Conservation (phyloP, 2,329 filamentous ascomycete genomes). For the Alternaria sp. region DNA sequence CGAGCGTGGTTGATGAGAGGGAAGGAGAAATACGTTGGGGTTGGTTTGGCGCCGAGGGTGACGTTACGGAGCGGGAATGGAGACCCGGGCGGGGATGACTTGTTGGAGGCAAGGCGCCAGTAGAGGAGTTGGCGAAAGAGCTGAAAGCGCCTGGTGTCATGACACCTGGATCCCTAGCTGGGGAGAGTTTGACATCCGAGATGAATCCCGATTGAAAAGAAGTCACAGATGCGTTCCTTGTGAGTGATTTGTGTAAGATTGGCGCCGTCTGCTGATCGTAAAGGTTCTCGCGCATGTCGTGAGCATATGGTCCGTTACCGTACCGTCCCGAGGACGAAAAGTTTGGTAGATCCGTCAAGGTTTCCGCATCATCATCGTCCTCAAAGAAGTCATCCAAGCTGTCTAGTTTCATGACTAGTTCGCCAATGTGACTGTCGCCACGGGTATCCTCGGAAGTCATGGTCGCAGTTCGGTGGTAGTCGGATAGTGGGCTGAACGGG, state of each 20-base stretch:
- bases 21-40: conserved; percentile 57
- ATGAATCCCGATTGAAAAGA: conserved; percentile 87
- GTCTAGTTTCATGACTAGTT: conserved; percentile 73
- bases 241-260: conserved; percentile 83
- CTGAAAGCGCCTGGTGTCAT: conserved; percentile 68
- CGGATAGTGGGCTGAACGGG: conserved; percentile 73
- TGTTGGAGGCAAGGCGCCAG: conserved; percentile 29
- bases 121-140: conserved; percentile 41
- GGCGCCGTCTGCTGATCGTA: conserved; percentile 95
- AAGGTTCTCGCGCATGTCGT: conserved; percentile 70
- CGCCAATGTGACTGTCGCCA: conserved; percentile 77
- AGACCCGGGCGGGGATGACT: conserved; percentile 67
- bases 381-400: conserved; percentile 66
- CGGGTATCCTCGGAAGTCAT: conserved; percentile 90
- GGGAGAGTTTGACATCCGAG: conserved; percentile 72
- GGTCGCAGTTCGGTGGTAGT: conserved; percentile 82
- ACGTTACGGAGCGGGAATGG: conserved; percentile 85
- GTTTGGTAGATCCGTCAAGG: conserved; percentile 43
- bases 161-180: conserved; percentile 60
- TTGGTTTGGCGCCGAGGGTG: conserved; percentile 67
- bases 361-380: conserved; percentile 53
- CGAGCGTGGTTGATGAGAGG: conserved; percentile 73
- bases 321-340: conserved; percentile 46
- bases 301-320: conserved; percentile 36
- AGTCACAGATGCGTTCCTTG: conserved; percentile 73